These are phyloP conservation scores for Wickerhamiella occidentalis DNA, from an alignment of 805 yeast genomes.

Conservation along the genomic window DNA sequence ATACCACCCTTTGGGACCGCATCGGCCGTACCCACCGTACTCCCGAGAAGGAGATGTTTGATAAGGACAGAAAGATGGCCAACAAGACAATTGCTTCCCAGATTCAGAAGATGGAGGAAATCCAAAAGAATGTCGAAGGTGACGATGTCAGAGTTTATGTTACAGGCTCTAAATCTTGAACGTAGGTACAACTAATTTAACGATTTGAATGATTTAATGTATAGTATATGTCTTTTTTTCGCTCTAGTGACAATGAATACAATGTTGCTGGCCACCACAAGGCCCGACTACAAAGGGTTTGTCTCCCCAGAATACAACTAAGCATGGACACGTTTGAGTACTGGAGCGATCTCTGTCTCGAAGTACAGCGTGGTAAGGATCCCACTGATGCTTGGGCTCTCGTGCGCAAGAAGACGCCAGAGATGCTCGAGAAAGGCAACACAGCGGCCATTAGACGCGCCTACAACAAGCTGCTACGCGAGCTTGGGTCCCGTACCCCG, in stretches of 20 bases:
- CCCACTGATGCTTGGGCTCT: not conserved
- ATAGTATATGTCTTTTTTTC: too few species aligned
- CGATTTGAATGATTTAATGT: not conserved
- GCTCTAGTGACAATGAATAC: too few species aligned
- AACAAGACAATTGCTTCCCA: constrained; percentile 58
- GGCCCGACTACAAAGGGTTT: too few species aligned
- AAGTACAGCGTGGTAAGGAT: not conserved
- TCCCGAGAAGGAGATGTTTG: constrained; percentile 81
- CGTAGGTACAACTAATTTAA: not conserved
- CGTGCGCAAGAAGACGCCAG: not conserved
- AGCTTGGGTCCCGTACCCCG: constrained; percentile 1
- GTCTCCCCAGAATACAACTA: not conserved
- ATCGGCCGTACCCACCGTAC: constrained; percentile 84
- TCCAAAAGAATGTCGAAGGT: constrained; percentile 73
- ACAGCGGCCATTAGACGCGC: constrained; percentile 7
- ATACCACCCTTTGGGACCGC: constrained; percentile 97
- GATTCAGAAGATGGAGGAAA: constrained; percentile 59
- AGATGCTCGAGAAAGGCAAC: constrained; percentile 6
- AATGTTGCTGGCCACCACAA: too few species aligned
- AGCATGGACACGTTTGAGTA: constrained; percentile 11
- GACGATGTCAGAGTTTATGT: constrained; percentile 59
- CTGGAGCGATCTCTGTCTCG: constrained; percentile 7
- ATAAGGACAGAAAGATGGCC: constrained; percentile 45
- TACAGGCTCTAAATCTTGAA: constrained; percentile 3
- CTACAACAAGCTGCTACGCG: constrained; percentile 1